A percentile compares a stretch with the other conserved stretches of the same genome.
Conservation (phyloP, 176 grass and related monocot genomes). For the Panicum miliaceum region DNA sequence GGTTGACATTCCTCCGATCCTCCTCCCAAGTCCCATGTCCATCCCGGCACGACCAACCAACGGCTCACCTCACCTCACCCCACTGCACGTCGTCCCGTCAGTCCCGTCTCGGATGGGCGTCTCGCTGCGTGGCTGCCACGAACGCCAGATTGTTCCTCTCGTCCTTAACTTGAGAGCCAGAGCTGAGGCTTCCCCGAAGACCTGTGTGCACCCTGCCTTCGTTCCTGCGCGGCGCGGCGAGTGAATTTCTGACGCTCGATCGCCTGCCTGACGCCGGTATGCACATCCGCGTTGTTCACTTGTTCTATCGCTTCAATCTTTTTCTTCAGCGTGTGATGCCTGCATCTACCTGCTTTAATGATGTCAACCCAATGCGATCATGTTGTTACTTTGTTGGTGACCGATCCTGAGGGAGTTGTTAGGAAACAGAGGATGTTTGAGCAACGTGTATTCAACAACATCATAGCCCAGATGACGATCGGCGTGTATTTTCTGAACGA, state of each 20-base stretch:
- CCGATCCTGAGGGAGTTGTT: neutral
- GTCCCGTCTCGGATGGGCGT: neutral
- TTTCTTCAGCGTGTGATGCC: no score
- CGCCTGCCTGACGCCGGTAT: neutral
- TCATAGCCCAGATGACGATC: no score
- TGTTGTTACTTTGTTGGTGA: neutral
- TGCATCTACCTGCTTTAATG: no score
- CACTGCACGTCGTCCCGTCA: neutral
- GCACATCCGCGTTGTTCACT: neutral
- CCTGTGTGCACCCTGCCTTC: neutral
- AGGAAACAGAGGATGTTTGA: neutral
- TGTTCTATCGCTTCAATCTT: neutral
- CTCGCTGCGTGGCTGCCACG: conserved; percentile 1
- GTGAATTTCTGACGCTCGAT: no score
- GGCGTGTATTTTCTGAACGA: neutral
- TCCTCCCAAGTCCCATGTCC: neutral
- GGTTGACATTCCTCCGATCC: neutral
- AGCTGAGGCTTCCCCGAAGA: neutral
- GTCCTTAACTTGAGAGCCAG: neutral
- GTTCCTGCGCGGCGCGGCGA: no score
- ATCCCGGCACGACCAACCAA: conserved; percentile 22
- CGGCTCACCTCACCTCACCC: neutral
- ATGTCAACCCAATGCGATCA: no score
- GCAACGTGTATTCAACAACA: neutral
- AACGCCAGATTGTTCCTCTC: neutral